Conservation (phyloP, 139 green algal species). For the Tetratostichococcus sp. region DNA sequence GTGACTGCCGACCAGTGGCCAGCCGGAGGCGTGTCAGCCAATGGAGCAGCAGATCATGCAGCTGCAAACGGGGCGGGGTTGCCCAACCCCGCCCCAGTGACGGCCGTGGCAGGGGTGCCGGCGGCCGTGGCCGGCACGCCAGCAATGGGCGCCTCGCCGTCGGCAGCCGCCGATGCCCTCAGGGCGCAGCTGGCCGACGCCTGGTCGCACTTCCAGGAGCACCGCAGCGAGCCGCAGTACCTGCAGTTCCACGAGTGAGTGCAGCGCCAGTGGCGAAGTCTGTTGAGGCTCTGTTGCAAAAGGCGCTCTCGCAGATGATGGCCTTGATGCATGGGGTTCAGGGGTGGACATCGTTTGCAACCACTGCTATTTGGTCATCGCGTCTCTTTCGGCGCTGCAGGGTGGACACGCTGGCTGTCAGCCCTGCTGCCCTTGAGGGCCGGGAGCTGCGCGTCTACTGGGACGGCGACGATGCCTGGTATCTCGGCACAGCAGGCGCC, state of each 20-base stretch:
- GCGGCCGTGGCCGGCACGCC: too few relatives aligned
- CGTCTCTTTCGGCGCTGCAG: background rate
- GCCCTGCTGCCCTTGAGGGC: constrained; percentile 35
- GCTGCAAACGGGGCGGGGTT: too few relatives aligned
- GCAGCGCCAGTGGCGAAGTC: too few relatives aligned
- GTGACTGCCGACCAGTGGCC: too few relatives aligned
- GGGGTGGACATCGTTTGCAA: background rate
- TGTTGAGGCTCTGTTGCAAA: too few relatives aligned
- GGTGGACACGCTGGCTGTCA: constrained; percentile 10
- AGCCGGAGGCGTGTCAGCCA: too few relatives aligned
- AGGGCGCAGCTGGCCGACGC: background rate
- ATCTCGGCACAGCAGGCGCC: constrained; percentile 29
- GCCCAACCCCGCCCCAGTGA: too few relatives aligned
- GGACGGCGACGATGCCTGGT: constrained; percentile 63
- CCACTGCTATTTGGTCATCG: background rate
- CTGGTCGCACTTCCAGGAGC: background rate
- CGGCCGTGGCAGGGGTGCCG: too few relatives aligned
- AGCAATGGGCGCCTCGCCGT: too few relatives aligned
- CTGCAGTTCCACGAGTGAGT: constrained; percentile 1
- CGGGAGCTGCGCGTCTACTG: constrained; percentile 54
- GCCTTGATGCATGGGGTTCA: too few relatives aligned
- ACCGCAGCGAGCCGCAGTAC: background rate
- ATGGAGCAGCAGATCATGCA: too few relatives aligned
- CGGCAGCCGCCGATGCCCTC: background rate
- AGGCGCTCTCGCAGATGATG: too few relatives aligned